Percentiles rank a stretch among this genome's conserved stretches.
Evolutionary conservation across 169 alveolate genomes (phyloP).

Genomic region (Plasmodium chabaudi): DNA sequence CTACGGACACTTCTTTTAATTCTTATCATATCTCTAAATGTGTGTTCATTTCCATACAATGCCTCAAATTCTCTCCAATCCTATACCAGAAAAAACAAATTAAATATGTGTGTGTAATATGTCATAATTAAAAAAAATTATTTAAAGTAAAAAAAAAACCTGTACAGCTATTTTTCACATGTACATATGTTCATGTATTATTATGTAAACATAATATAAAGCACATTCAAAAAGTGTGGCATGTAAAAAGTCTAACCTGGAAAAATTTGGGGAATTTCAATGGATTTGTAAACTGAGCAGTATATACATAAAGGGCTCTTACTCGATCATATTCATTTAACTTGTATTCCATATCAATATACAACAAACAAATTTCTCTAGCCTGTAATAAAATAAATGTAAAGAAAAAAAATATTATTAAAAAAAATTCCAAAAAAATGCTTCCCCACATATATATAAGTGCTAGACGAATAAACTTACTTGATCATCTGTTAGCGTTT

Average conservation of each 20-base stretch:
- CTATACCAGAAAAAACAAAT: conserved; percentile 13
- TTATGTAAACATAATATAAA: neutral
- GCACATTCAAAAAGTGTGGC: neutral
- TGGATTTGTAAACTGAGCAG: conserved; percentile 90
- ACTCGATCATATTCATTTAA: conserved; percentile 93
- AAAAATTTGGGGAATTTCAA: conserved; percentile 12
- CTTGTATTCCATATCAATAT: conserved; percentile 90
- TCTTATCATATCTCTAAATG: conserved; percentile 90
- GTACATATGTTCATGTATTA: neutral
- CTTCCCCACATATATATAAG: too few relatives aligned
- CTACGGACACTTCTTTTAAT: conserved; percentile 71
- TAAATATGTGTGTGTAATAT: neutral
- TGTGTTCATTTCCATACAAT: conserved; percentile 90
- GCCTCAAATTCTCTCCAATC: conserved; percentile 92
- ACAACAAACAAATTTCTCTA: conserved; percentile 89
- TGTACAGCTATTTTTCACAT: neutral
- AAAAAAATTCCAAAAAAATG: neutral
- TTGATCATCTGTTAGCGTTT: conserved; percentile 48
- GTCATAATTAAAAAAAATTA: neutral
- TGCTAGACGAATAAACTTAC: conserved; percentile 25
- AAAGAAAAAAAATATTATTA: neutral
- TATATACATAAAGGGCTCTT: conserved; percentile 88
- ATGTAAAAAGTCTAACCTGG: conserved; percentile 53
- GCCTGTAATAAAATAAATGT: conserved; percentile 52
- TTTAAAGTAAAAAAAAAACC: neutral